Evolutionary conservation across 306 rosid species (phyloP), one percentile per base, ranked within the genome.

Genomic region (Canavalia gladiata): DNA sequence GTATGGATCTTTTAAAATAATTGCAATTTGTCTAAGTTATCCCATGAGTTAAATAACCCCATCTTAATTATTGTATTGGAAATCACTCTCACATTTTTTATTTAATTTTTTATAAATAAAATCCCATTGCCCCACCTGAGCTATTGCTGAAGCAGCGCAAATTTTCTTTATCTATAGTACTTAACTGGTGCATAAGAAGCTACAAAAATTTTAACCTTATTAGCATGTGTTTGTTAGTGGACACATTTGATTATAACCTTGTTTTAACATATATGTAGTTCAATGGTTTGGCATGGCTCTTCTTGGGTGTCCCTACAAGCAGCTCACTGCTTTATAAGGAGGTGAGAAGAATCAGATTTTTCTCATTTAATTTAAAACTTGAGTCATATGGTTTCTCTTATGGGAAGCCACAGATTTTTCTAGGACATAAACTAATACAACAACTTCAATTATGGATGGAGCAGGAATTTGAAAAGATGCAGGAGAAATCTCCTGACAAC

Each of bases 281-380:
- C 87, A 89, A 92, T 74, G 97, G 97, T 49, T 86, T 92, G 89
- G 95, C 95, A 18, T 92, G 95, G 95, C 97, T 92, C 41, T 92
- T 90, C 89, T 90, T 92, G 95, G 97, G 95, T 68, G 97, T 92
- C 8, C 97, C 97, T 67, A 92, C 97, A 43, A 79, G 95, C 75
- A 92, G 91, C 90, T 92, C 97, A 66, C 85, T 92, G 71, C 95
- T 92, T 39, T 92, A 92, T 70, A 92, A 92, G 79, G 97, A 92
- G 94, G 95, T 89, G 68, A 90, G 87, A 73, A 39, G 55, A 45
- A 70, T 39, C 10, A 47, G 4, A 71, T 10, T 72, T 62, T 54
- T 33, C 35, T 63, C 31, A 59, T 55, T 75, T 47, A 18, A 18
- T 68, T 42, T 8, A 45, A 72, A 71, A 39, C n/a, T 59, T 31